Conservation (phyloP, 192 early-diverging fungal genomes). For the Gryganskiella cystojenkinii region DNA sequence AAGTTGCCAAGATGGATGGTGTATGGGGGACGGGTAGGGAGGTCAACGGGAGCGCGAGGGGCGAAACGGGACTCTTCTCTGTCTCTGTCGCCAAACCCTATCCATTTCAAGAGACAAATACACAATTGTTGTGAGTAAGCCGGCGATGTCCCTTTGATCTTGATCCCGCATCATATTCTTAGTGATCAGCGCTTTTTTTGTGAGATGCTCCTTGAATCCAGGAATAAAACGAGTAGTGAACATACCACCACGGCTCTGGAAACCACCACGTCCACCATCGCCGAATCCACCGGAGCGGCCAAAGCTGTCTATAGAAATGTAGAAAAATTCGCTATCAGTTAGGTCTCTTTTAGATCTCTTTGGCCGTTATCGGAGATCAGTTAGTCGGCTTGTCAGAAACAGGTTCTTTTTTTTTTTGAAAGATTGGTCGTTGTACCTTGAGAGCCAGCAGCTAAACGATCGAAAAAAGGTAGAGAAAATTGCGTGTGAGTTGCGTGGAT, state of each 20-base stretch:
- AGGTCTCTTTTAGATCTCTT: too few relatives aligned
- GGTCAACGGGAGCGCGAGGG: slow-evolving; percentile 62
- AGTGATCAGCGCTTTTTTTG: too few relatives aligned
- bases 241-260: slow-evolving; percentile 53
- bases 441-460: slow-evolving; percentile 19
- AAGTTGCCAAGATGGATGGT: slow-evolving; percentile 94
- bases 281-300: slow-evolving; percentile 50
- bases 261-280: slow-evolving; percentile 40
- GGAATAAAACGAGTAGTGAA: slow-evolving; percentile 1
- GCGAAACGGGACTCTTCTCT: slow-evolving; percentile 56
- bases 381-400: too few relatives aligned
- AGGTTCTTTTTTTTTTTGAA: too few relatives aligned
- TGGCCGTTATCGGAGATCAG: too few relatives aligned
- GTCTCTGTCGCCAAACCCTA: slow-evolving; percentile 37
- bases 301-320: slow-evolving; percentile 23
- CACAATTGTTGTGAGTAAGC: too few relatives aligned
- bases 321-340: slow-evolving; percentile 4
- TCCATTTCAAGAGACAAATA: too few relatives aligned
- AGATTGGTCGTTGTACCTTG: slow-evolving; percentile 25
- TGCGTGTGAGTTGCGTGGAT: too few relatives aligned
- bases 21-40: slow-evolving; percentile 90
- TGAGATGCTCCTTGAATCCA: background rate
- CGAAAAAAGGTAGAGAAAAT: background rate
- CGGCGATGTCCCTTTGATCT: too few relatives aligned
- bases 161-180: too few relatives aligned